Conservation (phyloP, 2,329 filamentous ascomycete genomes). For the Sporothrix phasma region DNA sequence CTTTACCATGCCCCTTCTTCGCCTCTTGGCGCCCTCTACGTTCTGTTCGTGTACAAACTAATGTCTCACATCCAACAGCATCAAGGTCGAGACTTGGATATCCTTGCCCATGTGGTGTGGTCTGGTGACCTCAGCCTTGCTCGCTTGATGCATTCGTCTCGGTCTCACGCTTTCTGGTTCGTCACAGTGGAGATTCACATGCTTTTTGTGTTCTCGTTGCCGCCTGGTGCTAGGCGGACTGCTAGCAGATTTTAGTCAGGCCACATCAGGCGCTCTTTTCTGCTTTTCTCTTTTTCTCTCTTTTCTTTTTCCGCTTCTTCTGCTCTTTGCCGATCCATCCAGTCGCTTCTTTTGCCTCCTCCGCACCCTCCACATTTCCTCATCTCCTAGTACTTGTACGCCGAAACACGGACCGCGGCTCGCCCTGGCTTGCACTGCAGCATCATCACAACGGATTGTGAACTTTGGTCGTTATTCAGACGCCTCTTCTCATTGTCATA, state of each 20-base stretch:
- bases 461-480: background rate
- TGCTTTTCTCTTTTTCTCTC: too few relatives aligned
- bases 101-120: background rate
- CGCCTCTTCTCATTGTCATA: background rate
- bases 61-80: too few relatives aligned
- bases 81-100: background rate
- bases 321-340: background rate
- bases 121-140: conserved; percentile 2
- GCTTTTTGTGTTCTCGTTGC: conserved; percentile 3
- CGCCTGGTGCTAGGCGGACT: background rate
- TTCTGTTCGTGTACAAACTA: background rate
- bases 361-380: background rate
- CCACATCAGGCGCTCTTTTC: background rate
- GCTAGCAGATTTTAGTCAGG: background rate
- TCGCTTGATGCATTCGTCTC: too few relatives aligned
- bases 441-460: background rate
- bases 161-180: background rate
- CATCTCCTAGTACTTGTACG: background rate
- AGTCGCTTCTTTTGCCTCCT: background rate
- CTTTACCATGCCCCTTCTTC: background rate
- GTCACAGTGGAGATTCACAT: conserved; percentile 5
- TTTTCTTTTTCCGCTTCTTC: too few relatives aligned
- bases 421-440: background rate
- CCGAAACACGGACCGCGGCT: background rate
- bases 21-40: background rate